phyloP scores from a whole-genome alignment of 1,284 basidiomycete species.

The Sutorius eximius region DNA sequence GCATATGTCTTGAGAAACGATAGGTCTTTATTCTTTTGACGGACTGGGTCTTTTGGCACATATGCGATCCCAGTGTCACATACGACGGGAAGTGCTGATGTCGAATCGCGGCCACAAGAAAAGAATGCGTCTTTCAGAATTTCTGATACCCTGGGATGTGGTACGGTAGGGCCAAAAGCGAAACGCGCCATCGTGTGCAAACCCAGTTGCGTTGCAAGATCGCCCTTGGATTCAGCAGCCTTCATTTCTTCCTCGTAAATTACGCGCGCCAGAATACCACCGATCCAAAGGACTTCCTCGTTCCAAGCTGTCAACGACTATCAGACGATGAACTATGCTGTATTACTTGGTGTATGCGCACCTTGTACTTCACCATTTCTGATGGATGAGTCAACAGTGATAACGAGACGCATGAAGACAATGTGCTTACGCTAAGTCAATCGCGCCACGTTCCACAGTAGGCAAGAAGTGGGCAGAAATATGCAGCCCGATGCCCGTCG shows the following conservation, averaged over 20 bases:
- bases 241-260: conserved; percentile 85
- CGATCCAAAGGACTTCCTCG: conserved; percentile 78
- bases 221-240: conserved; percentile 39
- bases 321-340: background rate
- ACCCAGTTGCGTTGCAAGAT: conserved; percentile 53
- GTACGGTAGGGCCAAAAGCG: conserved; percentile 81
- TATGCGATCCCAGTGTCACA: conserved; percentile 68
- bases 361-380: conserved; percentile 76
- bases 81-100: conserved; percentile 35
- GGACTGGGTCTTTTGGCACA: background rate
- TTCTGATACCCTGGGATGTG: conserved; percentile 74
- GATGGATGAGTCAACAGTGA: conserved; percentile 1
- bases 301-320: conserved; percentile 71
- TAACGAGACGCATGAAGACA: background rate
- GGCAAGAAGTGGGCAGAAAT: conserved; percentile 92
- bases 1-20: conserved; percentile 13
- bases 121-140: conserved; percentile 84
- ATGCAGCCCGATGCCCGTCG: conserved; percentile 89
- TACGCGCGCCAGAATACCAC: conserved; percentile 77
- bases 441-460: conserved; percentile 92
- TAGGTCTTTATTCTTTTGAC: background rate
- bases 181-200: conserved; percentile 87
- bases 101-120: conserved; percentile 44
- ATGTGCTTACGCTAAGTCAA: conserved; percentile 75
- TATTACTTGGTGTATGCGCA: too few relatives aligned